Percentiles rank a stretch among this genome's conserved stretches.
Conservation (phyloP, 129 eudicot species). For the Smallanthus sonchifolius region DNA sequence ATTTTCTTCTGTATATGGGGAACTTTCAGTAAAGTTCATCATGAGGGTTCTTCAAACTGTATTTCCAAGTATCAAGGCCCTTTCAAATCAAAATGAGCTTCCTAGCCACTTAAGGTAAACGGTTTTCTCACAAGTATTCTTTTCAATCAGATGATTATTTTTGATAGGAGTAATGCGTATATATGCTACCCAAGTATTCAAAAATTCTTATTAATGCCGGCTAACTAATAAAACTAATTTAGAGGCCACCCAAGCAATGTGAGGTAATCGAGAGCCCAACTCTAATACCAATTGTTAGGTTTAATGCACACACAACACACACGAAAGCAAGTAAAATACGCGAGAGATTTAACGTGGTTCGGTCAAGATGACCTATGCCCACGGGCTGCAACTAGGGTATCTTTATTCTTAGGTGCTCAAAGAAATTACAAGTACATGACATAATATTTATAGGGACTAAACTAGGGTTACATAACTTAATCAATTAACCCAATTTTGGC, state of each 20-base stretch:
- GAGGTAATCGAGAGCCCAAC: too few relatives aligned
- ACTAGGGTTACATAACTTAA: too few relatives aligned
- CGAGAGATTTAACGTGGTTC: background rate
- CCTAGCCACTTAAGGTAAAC: slow-evolving; percentile 80
- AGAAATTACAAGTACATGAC: too few relatives aligned
- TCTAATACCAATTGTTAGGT: background rate
- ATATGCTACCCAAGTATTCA: background rate
- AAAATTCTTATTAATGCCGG: background rate
- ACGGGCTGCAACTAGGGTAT: too few relatives aligned
- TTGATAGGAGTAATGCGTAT: background rate
- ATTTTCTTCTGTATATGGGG: slow-evolving; percentile 62
- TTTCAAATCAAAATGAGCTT: slow-evolving; percentile 68
- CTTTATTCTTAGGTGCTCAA: too few relatives aligned
- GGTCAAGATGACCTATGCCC: background rate
- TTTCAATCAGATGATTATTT: background rate
- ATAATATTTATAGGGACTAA: too few relatives aligned
- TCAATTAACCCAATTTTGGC: too few relatives aligned
- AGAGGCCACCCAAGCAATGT: background rate
- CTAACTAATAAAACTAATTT: background rate
- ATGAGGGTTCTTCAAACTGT: slow-evolving; percentile 85
- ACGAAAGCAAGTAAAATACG: too few relatives aligned
- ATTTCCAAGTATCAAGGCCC: slow-evolving; percentile 90
- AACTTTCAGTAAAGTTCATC: slow-evolving; percentile 85
- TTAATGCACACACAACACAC: too few relatives aligned
- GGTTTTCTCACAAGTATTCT: background rate